Evolutionary conservation across 129 eudicot genomes (phyloP).

Genomic region (Flaveria trinervia): DNA sequence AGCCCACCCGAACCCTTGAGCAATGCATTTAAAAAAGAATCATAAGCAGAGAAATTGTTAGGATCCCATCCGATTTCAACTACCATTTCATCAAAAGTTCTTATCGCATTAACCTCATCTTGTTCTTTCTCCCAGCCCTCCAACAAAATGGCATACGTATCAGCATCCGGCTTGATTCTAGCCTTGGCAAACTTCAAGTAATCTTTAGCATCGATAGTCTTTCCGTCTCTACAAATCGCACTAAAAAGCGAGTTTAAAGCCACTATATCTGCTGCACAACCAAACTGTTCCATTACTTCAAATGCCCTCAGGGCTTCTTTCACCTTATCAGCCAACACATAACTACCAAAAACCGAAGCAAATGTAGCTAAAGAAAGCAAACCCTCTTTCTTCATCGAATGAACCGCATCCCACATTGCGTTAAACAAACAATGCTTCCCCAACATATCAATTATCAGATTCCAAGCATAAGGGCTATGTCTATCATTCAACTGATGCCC

Average conservation of each 20-base stretch:
- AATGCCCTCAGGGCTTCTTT: conserved; percentile 59
- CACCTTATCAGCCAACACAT: conserved; percentile 56
- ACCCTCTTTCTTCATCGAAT: conserved; percentile 61
- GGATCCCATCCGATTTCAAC: conserved; percentile 76
- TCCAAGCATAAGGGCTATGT: conserved; percentile 80
- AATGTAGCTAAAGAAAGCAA: conserved; percentile 70
- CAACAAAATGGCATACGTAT: conserved; percentile 71
- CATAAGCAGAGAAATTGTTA: conserved; percentile 64
- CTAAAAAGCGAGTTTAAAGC: conserved; percentile 77
- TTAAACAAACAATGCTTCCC: conserved; percentile 71
- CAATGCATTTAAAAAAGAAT: conserved; percentile 58
- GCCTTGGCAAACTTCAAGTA: conserved; percentile 41
- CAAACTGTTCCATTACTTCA: conserved; percentile 64
- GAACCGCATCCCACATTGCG: conserved; percentile 88
- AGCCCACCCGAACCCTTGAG: conserved; percentile 63
- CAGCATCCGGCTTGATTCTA: conserved; percentile 59
- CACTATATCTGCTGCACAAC: conserved; percentile 45
- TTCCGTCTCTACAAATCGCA: conserved; percentile 75
- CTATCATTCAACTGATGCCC: conserved; percentile 51
- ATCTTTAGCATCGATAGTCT: conserved; percentile 48
- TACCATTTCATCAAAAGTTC: conserved; percentile 73
- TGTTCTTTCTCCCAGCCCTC: conserved; percentile 86
- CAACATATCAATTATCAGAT: conserved; percentile 71
- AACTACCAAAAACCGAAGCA: conserved; percentile 75
- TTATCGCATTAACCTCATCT: conserved; percentile 49